phyloP scores from a whole-genome alignment of 75 land plant genomes.

The Sequoia sempervirens region DNA sequence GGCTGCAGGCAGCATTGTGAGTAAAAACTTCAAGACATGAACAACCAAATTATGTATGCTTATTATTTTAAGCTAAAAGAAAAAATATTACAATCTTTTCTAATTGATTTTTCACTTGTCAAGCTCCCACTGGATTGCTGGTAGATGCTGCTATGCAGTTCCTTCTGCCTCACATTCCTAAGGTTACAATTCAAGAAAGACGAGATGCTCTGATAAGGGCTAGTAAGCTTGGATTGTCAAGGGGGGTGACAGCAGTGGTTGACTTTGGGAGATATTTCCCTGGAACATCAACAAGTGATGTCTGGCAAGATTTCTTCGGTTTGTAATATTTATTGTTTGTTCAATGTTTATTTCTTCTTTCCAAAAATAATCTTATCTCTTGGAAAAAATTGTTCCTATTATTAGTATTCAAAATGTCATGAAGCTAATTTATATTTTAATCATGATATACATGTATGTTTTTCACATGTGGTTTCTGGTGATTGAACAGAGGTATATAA shows the following conservation, averaged over 20 bases:
- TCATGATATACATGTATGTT: not conserved
- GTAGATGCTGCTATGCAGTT: conserved; percentile 86
- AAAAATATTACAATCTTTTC: not conserved
- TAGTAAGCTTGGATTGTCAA: conserved; percentile 59
- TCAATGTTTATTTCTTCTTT: not conserved
- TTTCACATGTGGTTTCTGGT: conserved; percentile 3
- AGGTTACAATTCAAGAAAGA: conserved; percentile 60
- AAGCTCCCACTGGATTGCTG: conserved; percentile 83
- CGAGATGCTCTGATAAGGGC: conserved; percentile 77
- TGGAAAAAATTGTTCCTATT: not conserved
- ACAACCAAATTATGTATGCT: not conserved
- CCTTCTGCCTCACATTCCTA: conserved; percentile 49
- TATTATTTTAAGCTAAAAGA: not conserved
- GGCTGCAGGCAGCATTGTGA: not conserved
- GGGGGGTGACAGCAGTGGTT: conserved; percentile 86
- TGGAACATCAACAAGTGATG: conserved; percentile 47
- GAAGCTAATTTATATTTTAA: not conserved
- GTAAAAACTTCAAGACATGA: not conserved
- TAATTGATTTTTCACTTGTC: not conserved
- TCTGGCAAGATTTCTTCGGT: conserved; percentile 89
- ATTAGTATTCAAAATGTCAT: not conserved
- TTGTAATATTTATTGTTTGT: not conserved
- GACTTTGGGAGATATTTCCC: conserved; percentile 83
- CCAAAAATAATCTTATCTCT: not conserved
- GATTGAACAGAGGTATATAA: conserved; percentile 72